Evolutionary conservation across 306 rosid genomes (phyloP).

Genomic region (Fagus crenata): DNA sequence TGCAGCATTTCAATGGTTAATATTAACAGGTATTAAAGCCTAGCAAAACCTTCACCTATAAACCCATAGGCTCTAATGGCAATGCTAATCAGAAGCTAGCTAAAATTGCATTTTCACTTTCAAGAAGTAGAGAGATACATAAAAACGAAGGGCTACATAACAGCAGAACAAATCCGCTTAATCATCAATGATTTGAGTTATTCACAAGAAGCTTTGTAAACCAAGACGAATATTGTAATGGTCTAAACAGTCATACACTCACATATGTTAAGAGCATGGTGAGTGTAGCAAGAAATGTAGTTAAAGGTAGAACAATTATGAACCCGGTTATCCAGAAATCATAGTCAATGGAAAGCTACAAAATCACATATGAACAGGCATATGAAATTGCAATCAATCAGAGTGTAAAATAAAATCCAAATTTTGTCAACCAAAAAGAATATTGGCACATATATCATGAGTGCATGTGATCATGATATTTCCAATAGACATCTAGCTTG

Average conservation of each 20-base stretch:
- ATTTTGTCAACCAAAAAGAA: neutral
- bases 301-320: neutral
- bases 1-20: neutral
- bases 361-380: neutral
- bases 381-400: constrained; percentile 7
- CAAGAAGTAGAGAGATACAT: neutral
- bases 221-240: neutral
- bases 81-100: neutral
- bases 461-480: neutral
- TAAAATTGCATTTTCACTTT: neutral
- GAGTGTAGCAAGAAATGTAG: neutral
- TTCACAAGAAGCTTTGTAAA: neutral
- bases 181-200: neutral
- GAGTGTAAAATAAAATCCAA: neutral
- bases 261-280: too few relatives aligned
- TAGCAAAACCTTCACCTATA: neutral
- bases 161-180: neutral
- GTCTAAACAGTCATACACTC: neutral
- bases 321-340: neutral
- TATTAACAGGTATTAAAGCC: neutral
- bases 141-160: neutral
- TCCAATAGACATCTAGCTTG: neutral
- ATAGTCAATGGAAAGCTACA: neutral
- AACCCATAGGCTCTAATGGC: constrained; percentile 1
- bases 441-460: neutral